phyloP scores from a whole-genome alignment of 257 asterid species.

The Haberlea rhodopensis region DNA sequence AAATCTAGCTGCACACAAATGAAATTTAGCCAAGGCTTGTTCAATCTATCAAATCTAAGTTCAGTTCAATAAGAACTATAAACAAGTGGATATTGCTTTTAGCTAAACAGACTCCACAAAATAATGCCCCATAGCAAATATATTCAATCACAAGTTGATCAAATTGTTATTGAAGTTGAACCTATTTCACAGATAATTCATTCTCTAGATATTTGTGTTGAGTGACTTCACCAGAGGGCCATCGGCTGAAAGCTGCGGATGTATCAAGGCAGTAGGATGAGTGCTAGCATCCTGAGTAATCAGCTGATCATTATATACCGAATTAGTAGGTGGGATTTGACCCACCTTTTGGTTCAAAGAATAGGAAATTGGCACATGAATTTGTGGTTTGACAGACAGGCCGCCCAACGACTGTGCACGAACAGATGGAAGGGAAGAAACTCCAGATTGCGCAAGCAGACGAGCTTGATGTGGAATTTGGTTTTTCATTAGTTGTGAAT shows the following conservation, averaged over 20 bases:
- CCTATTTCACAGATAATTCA: neutral
- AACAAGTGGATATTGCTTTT: neutral
- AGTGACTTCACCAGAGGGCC: conserved; percentile 24
- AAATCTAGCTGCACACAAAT: conserved; percentile 17
- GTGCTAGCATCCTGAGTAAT: conserved; percentile 32
- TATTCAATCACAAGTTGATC: conserved; percentile 2
- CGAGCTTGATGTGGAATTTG: conserved; percentile 50
- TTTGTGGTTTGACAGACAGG: conserved; percentile 43
- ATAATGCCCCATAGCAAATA: neutral
- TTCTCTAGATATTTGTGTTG: neutral
- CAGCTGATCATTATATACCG: conserved; percentile 29
- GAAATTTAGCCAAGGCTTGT: conserved; percentile 6
- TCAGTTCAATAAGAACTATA: neutral
- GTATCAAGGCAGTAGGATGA: conserved; percentile 38
- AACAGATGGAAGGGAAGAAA: conserved; percentile 37
- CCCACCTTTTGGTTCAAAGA: conserved; percentile 47
- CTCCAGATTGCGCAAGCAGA: conserved; percentile 45
- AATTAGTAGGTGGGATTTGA: conserved; percentile 29
- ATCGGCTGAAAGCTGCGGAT: conserved; percentile 41
- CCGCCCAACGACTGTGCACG: conserved; percentile 41
- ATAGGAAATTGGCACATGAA: conserved; percentile 38
- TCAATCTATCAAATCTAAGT: conserved; percentile 9
- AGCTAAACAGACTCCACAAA: too few species aligned
- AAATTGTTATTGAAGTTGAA: neutral
- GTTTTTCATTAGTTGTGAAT: conserved; percentile 46